Percentiles rank a stretch among this genome's conserved stretches.
Conservation (phyloP, 2,329 filamentous ascomycete genomes). For the Aspergillus ibericus region DNA sequence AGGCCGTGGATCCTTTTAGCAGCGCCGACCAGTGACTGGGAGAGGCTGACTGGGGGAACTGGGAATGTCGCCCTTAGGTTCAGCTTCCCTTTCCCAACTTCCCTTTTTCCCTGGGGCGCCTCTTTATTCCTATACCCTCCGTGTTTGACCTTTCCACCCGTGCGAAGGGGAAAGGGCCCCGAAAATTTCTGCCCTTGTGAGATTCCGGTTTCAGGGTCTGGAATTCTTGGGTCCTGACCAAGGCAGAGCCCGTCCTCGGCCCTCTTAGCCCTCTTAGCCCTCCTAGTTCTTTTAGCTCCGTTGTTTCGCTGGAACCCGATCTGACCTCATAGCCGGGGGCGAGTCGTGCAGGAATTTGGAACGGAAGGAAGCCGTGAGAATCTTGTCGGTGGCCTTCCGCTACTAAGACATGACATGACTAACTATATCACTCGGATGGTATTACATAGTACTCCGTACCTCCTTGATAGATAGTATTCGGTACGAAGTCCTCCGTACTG, state of each 20-base stretch:
- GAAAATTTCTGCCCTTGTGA: neutral
- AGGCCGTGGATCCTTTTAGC: slow-evolving; percentile 8
- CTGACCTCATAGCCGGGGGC: too few relatives aligned
- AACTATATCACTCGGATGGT: too few relatives aligned
- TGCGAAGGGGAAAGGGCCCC: neutral
- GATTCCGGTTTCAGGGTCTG: slow-evolving; percentile 3
- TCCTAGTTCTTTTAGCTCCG: neutral
- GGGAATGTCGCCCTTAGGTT: neutral
- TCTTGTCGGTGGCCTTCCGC: too few relatives aligned
- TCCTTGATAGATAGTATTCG: too few relatives aligned
- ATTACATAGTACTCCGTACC: too few relatives aligned
- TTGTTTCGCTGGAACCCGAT: neutral
- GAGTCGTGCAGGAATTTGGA: too few relatives aligned
- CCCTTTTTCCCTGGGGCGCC: neutral
- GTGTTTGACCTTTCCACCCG: neutral
- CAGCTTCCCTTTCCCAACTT: too few relatives aligned
- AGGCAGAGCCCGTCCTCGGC: slow-evolving; percentile 2
- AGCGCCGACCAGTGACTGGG: neutral
- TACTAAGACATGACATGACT: too few relatives aligned
- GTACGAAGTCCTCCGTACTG: neutral
- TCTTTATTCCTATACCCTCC: neutral
- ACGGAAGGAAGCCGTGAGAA: too few relatives aligned
- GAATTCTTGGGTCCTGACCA: slow-evolving; percentile 3
- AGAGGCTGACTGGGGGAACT: neutral
- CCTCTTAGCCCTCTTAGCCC: neutral